Percentiles rank a stretch among this genome's conserved stretches.
These are phyloP conservation scores for Jatropha multifida DNA, from an alignment of 441 rosid genomes.

Conservation along the genomic window DNA sequence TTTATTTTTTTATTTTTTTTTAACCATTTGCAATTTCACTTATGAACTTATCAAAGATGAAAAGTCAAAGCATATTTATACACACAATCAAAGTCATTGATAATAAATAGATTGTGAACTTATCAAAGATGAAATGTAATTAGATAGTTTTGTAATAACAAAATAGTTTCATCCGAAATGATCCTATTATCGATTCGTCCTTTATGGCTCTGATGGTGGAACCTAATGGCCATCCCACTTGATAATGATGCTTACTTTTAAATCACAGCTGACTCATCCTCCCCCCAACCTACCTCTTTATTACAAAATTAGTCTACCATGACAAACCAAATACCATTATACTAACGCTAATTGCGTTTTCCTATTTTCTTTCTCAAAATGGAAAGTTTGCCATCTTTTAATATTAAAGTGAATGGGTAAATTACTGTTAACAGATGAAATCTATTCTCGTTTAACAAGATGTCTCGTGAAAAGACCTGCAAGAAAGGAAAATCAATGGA, in stretches of 20 bases:
- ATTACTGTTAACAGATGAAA: no score
- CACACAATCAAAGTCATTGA: neutral
- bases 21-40: no score
- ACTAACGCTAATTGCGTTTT: neutral
- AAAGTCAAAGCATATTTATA: no score
- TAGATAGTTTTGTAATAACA: neutral
- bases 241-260: constrained; percentile 8
- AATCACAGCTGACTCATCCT: constrained; percentile 14
- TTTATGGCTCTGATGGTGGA: neutral
- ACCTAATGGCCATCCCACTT: neutral
- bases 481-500: no score
- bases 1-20: neutral
- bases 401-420: neutral
- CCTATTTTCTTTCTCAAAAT: no score
- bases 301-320: neutral
- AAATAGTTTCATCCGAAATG: neutral
- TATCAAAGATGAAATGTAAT: constrained; percentile 14
- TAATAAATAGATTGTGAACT: neutral
- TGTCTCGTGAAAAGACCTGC: no score
- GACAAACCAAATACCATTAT: neutral
- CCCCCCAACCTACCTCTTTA: neutral
- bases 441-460: no score
- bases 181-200: no score
- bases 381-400: neutral
- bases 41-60: no score